Percentiles rank a stretch among this genome's conserved stretches.
Conservation (phyloP, 2,329 filamentous ascomycete genomes). For the Penicillium sp. region DNA sequence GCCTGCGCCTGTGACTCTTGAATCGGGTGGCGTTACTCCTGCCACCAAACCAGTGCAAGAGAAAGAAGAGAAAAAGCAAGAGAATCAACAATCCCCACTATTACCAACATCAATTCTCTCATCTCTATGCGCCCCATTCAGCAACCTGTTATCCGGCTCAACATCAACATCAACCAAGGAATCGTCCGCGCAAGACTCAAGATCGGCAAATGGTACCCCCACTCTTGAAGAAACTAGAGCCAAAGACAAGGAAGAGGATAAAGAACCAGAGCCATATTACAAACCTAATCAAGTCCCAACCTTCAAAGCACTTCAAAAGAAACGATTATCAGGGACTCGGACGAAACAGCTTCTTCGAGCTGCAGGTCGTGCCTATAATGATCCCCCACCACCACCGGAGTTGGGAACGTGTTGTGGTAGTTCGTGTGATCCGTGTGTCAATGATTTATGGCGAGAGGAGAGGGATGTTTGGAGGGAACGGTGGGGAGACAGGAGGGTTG, state of each 20-base stretch:
- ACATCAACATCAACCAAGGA: background rate
- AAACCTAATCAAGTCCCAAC: slow-evolving; percentile 23
- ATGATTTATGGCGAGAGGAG: slow-evolving; percentile 37
- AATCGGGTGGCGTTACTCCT: background rate
- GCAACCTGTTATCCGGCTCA: slow-evolving; percentile 2
- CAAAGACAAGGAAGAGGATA: background rate
- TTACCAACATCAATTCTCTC: background rate
- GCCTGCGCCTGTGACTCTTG: background rate
- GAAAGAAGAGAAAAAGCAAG: background rate
- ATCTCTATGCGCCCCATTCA: slow-evolving; percentile 4
- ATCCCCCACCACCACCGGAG: slow-evolving; percentile 34
- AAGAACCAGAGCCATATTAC: slow-evolving; percentile 25
- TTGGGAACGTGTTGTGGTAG: slow-evolving; percentile 38
- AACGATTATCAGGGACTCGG: slow-evolving; percentile 29
- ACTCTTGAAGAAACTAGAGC: too few relatives aligned
- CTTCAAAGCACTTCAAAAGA: slow-evolving; percentile 30
- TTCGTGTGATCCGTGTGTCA: slow-evolving; percentile 39
- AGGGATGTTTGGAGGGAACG: slow-evolving; percentile 34
- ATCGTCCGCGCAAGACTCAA: background rate
- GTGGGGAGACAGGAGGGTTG: slow-evolving; percentile 28
- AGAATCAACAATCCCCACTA: background rate
- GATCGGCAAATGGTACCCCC: too few relatives aligned
- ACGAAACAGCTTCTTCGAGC: slow-evolving; percentile 36
- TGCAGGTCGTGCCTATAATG: slow-evolving; percentile 28
- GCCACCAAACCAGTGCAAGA: background rate